Conservation (phyloP, 2,329 filamentous ascomycete species). For the Aspergillus sergii region DNA sequence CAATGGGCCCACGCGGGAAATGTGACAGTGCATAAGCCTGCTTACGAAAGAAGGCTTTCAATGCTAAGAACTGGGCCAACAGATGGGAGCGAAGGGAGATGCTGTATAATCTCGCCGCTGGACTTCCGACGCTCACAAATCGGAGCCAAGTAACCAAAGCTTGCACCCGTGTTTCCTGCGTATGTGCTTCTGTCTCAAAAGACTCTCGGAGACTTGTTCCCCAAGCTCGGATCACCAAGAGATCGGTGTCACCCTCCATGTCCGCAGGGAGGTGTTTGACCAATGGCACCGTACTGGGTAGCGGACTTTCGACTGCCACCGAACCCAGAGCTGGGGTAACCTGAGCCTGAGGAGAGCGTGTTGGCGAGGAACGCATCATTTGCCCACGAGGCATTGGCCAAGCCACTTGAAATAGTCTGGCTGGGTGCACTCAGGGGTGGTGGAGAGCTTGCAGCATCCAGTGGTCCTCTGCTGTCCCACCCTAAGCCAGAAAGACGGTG, state of each 20-base stretch:
- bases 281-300: conserved; percentile 44
- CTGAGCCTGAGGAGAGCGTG: conserved; percentile 29
- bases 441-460: conserved; percentile 19
- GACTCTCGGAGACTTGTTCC: background rate
- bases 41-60: background rate
- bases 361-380: conserved; percentile 41
- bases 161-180: background rate
- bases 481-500: conserved; percentile 21
- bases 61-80: background rate
- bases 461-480: conserved; percentile 28
- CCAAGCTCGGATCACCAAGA: background rate
- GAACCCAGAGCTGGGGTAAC: conserved; percentile 27
- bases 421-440: conserved; percentile 26
- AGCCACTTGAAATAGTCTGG: conserved; percentile 30
- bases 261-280: conserved; percentile 51
- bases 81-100: background rate
- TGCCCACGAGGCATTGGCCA: conserved; percentile 37
- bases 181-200: background rate
- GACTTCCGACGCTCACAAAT: background rate
- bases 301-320: conserved; percentile 30
- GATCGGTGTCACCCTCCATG: conserved; percentile 47
- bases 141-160: background rate
- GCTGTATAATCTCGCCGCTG: background rate
- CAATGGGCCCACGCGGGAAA: background rate
- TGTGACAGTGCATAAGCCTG: background rate